A percentile compares a stretch with the other conserved stretches of the same genome.
These are phyloP conservation scores for Cryptosporidium meleagridis DNA, from an alignment of 169 alveolate species.

Conservation along the genomic window DNA sequence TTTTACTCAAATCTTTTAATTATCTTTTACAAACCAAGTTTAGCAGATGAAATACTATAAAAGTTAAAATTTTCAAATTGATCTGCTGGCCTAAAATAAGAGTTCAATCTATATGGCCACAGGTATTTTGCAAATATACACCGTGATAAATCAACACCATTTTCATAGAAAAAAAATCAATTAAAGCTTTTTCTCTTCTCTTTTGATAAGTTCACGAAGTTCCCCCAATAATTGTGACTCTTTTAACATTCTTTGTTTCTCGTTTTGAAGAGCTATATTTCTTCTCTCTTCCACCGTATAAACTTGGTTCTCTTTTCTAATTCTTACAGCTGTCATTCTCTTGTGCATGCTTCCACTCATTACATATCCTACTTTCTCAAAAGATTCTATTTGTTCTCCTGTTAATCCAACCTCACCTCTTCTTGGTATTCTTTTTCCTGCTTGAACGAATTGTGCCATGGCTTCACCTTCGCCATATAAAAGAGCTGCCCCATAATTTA, in stretches of 20 bases:
- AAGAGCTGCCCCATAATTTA: constrained; percentile 77
- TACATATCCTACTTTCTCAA: constrained; percentile 92
- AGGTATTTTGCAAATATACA: background rate
- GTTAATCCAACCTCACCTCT: constrained; percentile 93
- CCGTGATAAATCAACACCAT: background rate
- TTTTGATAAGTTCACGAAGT: constrained; percentile 81
- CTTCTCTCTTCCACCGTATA: constrained; percentile 86
- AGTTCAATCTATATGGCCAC: background rate
- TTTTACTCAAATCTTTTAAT: background rate
- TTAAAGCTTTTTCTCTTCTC: constrained; percentile 58
- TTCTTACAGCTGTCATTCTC: constrained; percentile 91
- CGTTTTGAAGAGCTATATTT: constrained; percentile 84
- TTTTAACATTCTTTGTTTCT: constrained; percentile 82
- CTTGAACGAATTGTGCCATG: constrained; percentile 88
- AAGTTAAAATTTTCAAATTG: background rate
- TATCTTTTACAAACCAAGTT: background rate
- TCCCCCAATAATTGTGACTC: constrained; percentile 85
- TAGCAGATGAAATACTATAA: background rate
- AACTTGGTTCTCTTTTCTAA: constrained; percentile 88
- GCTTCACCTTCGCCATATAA: constrained; percentile 87
- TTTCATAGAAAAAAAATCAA: background rate
- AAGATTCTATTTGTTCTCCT: constrained; percentile 89
- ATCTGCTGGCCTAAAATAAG: background rate
- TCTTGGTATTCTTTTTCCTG: constrained; percentile 90
- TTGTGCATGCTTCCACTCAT: constrained; percentile 91